Base-by-base conservation (phyloP, 306 rosid genomes). In the Prunus persica region DNA sequence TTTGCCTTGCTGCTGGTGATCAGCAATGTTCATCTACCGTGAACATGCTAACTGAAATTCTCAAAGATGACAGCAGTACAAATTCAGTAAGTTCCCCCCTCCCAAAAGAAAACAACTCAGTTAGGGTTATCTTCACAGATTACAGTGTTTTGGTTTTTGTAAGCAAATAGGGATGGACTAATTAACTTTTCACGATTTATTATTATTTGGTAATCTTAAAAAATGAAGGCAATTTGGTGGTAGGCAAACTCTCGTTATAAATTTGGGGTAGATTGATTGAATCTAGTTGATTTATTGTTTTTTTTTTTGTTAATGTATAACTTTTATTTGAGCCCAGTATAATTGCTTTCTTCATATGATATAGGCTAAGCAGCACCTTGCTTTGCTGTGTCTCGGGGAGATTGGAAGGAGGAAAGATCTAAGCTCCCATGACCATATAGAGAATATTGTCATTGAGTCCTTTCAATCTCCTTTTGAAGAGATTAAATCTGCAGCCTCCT, bases 401-500 rank as follows among this genome's bases (percentile, higher is more conserved):
- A 89, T 96, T 75, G 99, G 99, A 71, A 89, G 99, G 85, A 87
- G 98, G 88, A 96, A 87, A 85, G 97, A 96, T 90, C 90, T 96
- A 64, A 91, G 99, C 73, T 78, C 83, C 38, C 97, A 93, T 84
- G 78, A 86, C 30, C 93, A 88, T 74, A 93, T 96, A 82, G 99
- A 96, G 86, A 96, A 91, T 81, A 93, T 91, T 80, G 96, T 96
- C 75, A 96, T 96, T 2, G 99, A 92, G 82, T 96, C 99, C 64
- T 96, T 96, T 82, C 99, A 92, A 84, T 96, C 99, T 63, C 98
- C 99, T 66, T 96, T 96, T 61, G 98, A 96, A 87, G 99, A 96
- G 91, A 96, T 93, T 69, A 96, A 96, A 80, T 96, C 99, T 82
- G 99, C 99, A 30, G 98, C 99, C 52, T 96, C 99, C 30, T 96